phyloP scores from a whole-genome alignment of 768 basidiomycete genomes.

The Boletus subcaerulescens region DNA sequence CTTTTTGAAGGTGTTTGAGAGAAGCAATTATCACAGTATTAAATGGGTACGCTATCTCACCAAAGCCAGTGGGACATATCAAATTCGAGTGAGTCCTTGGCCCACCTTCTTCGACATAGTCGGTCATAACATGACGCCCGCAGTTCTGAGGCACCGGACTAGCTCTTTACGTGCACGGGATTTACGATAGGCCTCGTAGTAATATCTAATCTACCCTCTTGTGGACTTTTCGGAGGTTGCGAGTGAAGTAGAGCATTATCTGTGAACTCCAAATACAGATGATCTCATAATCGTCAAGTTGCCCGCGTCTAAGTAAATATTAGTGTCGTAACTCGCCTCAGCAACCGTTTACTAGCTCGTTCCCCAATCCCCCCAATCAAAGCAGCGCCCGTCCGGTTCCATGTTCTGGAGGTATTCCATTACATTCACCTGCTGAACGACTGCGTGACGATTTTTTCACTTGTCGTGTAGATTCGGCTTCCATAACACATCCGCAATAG shows the following conservation, averaged over 20 bases:
- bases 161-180: conserved; percentile 18
- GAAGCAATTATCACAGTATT: conserved; percentile 88
- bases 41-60: conserved; percentile 97
- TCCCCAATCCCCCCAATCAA: conserved; percentile 3
- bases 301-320: not conserved
- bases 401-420: conserved; percentile 50
- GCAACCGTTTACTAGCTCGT: conserved; percentile 10
- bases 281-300: conserved; percentile 14
- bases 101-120: not conserved
- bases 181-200: conserved; percentile 26
- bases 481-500: conserved; percentile 85
- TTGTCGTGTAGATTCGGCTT: conserved; percentile 71
- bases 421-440: not conserved
- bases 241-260: conserved; percentile 3
- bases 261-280: conserved; percentile 26
- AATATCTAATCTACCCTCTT: conserved; percentile 27
- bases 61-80: conserved; percentile 91
- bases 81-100: conserved; percentile 73
- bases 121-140: not conserved
- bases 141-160: conserved; percentile 27
- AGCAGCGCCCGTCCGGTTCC: conserved; percentile 21
- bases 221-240: not conserved
- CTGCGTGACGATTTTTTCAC: conserved; percentile 3
- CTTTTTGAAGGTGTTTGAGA: conserved; percentile 98
- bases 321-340: conserved; percentile 24